phyloP scores from a whole-genome alignment of 768 basidiomycete genomes.

The Plicaturopsis crispa region DNA sequence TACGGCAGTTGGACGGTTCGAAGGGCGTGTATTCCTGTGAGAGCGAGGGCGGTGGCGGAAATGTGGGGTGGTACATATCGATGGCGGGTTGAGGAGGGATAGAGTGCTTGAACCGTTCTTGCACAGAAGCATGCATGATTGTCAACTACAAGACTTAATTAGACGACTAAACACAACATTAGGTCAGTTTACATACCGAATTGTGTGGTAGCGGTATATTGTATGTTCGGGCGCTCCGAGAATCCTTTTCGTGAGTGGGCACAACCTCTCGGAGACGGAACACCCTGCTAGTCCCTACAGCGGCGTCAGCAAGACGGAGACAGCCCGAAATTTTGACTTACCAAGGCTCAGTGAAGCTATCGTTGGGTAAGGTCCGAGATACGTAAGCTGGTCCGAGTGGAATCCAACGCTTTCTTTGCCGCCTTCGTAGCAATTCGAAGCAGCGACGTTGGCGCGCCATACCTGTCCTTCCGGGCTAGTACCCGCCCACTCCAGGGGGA shows the following conservation, averaged over 20 bases:
- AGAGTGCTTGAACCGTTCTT: conserved; percentile 77
- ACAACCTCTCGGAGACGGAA: conserved; percentile 78
- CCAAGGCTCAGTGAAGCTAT: conserved; percentile 83
- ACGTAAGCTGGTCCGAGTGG: conserved; percentile 77
- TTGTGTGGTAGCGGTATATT: conserved; percentile 75
- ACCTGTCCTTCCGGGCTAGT: conserved; percentile 16
- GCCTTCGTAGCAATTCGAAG: conserved; percentile 81
- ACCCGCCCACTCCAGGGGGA: conserved; percentile 60
- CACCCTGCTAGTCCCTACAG: conserved; percentile 52
- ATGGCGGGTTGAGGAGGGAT: conserved; percentile 66
- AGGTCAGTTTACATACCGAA: conserved; percentile 43
- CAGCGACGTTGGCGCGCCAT: conserved; percentile 83
- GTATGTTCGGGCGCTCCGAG: conserved; percentile 61
- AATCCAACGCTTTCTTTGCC: conserved; percentile 74
- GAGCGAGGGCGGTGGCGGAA: conserved; percentile 21
- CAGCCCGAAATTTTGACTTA: conserved; percentile 16
- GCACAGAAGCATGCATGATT: conserved; percentile 85
- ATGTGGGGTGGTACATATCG: conserved; percentile 63
- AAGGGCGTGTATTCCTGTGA: conserved; percentile 7
- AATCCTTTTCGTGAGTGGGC: conserved; percentile 48
- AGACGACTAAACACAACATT: conserved; percentile 1
- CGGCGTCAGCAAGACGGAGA: conserved; percentile 1
- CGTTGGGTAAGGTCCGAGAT: conserved; percentile 78
- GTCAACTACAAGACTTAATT: conserved; percentile 48
- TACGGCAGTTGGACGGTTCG: conserved; percentile 58